Percentiles rank a stretch among this genome's conserved stretches.
Conservation (phyloP, 2,329 filamentous ascomycete species). For the Chaetomium sp. region DNA sequence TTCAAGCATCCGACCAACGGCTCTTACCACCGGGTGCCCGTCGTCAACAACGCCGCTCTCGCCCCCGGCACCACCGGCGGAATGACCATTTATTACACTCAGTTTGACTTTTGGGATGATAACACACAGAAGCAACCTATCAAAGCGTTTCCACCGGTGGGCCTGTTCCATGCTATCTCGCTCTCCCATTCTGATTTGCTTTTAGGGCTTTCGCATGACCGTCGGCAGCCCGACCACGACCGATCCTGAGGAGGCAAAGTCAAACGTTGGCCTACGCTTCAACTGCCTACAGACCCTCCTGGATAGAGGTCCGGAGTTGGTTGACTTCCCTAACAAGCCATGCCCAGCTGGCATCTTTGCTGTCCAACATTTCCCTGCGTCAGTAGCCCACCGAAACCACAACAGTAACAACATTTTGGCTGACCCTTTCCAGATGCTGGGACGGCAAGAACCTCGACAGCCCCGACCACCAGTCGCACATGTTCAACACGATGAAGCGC, state of each 20-base stretch:
- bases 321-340: conserved; percentile 44
- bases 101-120: conserved; percentile 34
- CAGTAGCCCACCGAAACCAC: conserved; percentile 31
- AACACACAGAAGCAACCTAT: conserved; percentile 34
- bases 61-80: conserved; percentile 33
- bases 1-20: conserved; percentile 37
- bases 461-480: conserved; percentile 39
- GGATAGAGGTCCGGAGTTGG: conserved; percentile 44
- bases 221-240: conserved; percentile 40
- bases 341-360: conserved; percentile 49
- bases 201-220: conserved; percentile 48
- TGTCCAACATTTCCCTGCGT: conserved; percentile 44
- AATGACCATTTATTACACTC: conserved; percentile 34
- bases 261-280: conserved; percentile 43
- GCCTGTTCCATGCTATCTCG: background rate
- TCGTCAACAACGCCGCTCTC: conserved; percentile 10
- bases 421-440: conserved; percentile 52
- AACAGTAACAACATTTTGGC: no score
- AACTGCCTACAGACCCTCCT: conserved; percentile 42
- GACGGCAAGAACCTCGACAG: conserved; percentile 51
- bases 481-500: conserved; percentile 36
- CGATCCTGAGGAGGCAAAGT: background rate
- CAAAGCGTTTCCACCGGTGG: conserved; percentile 34
- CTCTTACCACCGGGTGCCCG: conserved; percentile 36
- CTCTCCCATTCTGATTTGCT: background rate